These are phyloP conservation scores for Coriaria nepalensis DNA, from an alignment of 306 rosid species.

Conservation along the genomic window DNA sequence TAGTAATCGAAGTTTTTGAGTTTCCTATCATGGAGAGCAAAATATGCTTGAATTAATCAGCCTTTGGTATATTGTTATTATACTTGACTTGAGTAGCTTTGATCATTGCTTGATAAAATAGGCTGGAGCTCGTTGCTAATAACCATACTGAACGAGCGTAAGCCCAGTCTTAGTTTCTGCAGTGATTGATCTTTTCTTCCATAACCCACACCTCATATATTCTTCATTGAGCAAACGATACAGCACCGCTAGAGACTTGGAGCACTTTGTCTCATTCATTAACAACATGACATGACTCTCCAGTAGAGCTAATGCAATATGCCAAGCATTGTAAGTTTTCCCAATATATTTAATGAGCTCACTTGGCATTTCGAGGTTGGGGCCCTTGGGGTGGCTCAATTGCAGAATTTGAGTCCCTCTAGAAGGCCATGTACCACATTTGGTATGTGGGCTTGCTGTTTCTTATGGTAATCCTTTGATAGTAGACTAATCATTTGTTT, in stretches of 20 bases:
- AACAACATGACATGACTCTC: slow-evolving; percentile 95
- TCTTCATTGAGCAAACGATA: slow-evolving; percentile 96
- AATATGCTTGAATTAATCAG: too few relatives aligned
- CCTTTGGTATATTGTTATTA: slow-evolving; percentile 85
- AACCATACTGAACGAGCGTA: slow-evolving; percentile 96
- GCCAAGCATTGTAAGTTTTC: slow-evolving; percentile 97
- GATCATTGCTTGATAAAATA: slow-evolving; percentile 96
- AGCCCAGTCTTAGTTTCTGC: slow-evolving; percentile 98
- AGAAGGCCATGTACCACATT: slow-evolving; percentile 97
- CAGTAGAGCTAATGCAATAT: slow-evolving; percentile 80
- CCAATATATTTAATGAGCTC: slow-evolving; percentile 98
- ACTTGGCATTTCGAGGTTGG: slow-evolving; percentile 99
- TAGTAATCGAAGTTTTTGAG: too few relatives aligned
- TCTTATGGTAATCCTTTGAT: slow-evolving; percentile 90
- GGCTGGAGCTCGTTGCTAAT: slow-evolving; percentile 98
- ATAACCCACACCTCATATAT: slow-evolving; percentile 95
- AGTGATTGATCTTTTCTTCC: slow-evolving; percentile 85
- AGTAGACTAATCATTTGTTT: slow-evolving; percentile 92
- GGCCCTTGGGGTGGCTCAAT: slow-evolving; percentile 96
- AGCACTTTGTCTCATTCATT: slow-evolving; percentile 75
- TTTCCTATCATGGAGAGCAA: too few relatives aligned
- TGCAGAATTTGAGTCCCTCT: slow-evolving; percentile 99
- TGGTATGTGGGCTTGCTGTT: slow-evolving; percentile 85
- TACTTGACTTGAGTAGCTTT: slow-evolving; percentile 98
- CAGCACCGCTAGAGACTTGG: slow-evolving; percentile 91